phyloP scores from a whole-genome alignment of 23 red algal species.

The Gracilaria domingensis region DNA sequence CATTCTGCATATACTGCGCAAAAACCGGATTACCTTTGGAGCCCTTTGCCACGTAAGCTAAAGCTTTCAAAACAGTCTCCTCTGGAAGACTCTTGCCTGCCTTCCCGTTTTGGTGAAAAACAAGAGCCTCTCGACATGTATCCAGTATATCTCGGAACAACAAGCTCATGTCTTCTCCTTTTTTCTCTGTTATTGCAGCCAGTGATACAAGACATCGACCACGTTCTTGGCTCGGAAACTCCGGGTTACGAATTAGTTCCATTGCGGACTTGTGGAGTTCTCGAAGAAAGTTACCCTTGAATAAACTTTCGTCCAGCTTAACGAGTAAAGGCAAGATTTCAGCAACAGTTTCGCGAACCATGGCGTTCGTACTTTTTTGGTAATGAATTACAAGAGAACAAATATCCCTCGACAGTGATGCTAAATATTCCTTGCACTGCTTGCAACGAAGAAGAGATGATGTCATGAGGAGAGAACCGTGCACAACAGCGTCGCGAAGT shows the following conservation, averaged over 20 bases:
- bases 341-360: conserved; percentile 70
- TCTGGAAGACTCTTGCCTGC: background rate
- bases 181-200: conserved; percentile 70
- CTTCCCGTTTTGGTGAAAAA: background rate
- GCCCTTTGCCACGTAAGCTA: conserved; percentile 43
- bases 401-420: conserved; percentile 28
- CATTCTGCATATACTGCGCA: conserved; percentile 29
- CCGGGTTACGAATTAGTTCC: conserved; percentile 26
- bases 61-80: conserved; percentile 40
- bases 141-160: conserved; percentile 74
- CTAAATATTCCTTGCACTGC: conserved; percentile 46
- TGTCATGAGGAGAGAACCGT: conserved; percentile 72
- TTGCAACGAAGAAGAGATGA: conserved; percentile 56
- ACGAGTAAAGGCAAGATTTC: conserved; percentile 64
- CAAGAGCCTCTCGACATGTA: conserved; percentile 67
- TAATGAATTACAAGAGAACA: conserved; percentile 66
- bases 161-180: background rate
- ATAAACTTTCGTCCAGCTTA: conserved; percentile 40
- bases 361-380: conserved; percentile 33
- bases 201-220: conserved; percentile 75
- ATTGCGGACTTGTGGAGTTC: conserved; percentile 34
- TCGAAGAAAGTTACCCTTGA: conserved; percentile 47
- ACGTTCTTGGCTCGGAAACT: conserved; percentile 58
- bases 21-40: conserved; percentile 54
- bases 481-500: conserved; percentile 49